Evolutionary conservation across 768 basidiomycete genomes (phyloP).

Genomic region (Serpula lacrymans): DNA sequence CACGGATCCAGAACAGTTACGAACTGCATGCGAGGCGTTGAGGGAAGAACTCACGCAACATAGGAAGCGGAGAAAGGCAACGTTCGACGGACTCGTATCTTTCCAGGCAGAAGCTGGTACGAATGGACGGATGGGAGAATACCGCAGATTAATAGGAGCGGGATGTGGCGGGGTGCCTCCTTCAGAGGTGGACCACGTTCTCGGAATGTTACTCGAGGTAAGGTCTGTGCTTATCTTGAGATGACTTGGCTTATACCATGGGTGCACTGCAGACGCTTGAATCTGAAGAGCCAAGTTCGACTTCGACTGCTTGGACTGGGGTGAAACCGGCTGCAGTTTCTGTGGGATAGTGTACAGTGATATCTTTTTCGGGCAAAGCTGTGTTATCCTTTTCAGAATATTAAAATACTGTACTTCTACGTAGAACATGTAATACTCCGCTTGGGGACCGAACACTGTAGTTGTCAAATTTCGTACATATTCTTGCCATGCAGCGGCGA

Average conservation of each 20-base stretch:
- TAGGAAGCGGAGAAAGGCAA: conserved; percentile 62
- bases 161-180: conserved; percentile 86
- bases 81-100: conserved; percentile 73
- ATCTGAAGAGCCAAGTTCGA: conserved; percentile 73
- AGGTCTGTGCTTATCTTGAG: conserved; percentile 15
- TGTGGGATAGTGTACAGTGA: conserved; percentile 17
- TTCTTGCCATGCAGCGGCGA: no score
- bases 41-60: conserved; percentile 64
- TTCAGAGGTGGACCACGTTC: conserved; percentile 83
- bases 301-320: conserved; percentile 40
- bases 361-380: no score
- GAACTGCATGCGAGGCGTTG: conserved; percentile 53
- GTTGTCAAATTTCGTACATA: no score
- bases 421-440: no score
- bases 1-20: conserved; percentile 51
- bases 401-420: no score
- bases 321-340: conserved; percentile 19
- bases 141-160: conserved; percentile 82
- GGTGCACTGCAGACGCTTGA: conserved; percentile 61
- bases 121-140: conserved; percentile 83
- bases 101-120: conserved; percentile 92
- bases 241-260: no score
- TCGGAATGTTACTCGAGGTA: conserved; percentile 84
- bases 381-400: no score
- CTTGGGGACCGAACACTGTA: no score